phyloP scores from a whole-genome alignment of 2,329 filamentous ascomycete genomes.

The Nemania diffusa region DNA sequence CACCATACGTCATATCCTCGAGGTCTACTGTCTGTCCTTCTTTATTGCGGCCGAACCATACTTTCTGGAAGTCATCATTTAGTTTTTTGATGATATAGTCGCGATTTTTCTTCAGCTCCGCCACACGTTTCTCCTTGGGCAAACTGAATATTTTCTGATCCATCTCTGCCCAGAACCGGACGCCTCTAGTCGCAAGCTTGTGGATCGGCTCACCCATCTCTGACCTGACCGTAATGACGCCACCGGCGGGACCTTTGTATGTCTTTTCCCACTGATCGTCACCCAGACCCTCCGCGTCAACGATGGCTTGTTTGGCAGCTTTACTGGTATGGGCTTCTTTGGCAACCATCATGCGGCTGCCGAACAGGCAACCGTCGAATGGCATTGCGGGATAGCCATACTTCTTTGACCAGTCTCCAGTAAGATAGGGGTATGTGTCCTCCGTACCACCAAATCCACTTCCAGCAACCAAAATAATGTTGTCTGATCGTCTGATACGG shows the following conservation, averaged over 20 bases:
- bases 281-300: conserved; percentile 83
- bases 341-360: conserved; percentile 93
- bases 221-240: conserved; percentile 94
- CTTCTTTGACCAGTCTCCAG: conserved; percentile 85
- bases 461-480: conserved; percentile 88
- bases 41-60: conserved; percentile 92
- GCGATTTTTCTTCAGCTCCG: conserved; percentile 87
- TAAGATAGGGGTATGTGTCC: conserved; percentile 92
- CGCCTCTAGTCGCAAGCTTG: conserved; percentile 96
- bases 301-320: conserved; percentile 89
- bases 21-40: conserved; percentile 84
- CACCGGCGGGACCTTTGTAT: conserved; percentile 89
- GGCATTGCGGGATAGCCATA: conserved; percentile 94
- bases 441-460: conserved; percentile 92
- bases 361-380: conserved; percentile 90
- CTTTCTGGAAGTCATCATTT: conserved; percentile 96
- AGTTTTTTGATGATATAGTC: conserved; percentile 95
- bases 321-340: conserved; percentile 91
- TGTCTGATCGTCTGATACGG: conserved; percentile 84
- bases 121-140: conserved; percentile 91
- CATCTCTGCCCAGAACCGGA: conserved; percentile 98
- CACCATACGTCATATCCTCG: conserved; percentile 94
- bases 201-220: conserved; percentile 99
- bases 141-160: conserved; percentile 97
- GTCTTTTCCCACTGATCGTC: conserved; percentile 91